Evolutionary conservation across 441 rosid species (phyloP).

Genomic region (Theobroma grandiflorum): DNA sequence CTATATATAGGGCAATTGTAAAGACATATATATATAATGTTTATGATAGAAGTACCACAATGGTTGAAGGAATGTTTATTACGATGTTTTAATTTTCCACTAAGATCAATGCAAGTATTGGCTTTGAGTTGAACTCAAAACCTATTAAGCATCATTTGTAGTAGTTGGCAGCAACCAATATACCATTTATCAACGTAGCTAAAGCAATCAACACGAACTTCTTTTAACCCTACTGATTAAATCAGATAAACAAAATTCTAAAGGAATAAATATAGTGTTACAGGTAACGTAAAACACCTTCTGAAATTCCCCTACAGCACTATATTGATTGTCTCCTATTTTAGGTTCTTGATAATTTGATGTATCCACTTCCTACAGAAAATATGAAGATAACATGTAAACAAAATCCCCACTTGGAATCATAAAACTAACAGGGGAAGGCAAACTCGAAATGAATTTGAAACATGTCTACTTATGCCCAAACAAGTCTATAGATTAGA

Average conservation of each 20-base stretch:
- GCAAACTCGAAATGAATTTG: not conserved
- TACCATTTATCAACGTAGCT: too few relatives aligned
- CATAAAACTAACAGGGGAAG: not conserved
- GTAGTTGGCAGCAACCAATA: too few relatives aligned
- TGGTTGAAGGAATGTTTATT: too few relatives aligned
- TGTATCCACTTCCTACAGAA: slow-evolving; percentile 61
- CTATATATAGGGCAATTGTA: too few relatives aligned
- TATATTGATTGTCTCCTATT: slow-evolving; percentile 44
- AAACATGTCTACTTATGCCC: not conserved
- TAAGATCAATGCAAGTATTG: too few relatives aligned
- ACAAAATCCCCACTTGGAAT: not conserved
- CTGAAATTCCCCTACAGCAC: slow-evolving; percentile 50
- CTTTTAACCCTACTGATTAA: not conserved
- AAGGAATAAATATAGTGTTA: not conserved
- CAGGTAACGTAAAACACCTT: slow-evolving; percentile 47
- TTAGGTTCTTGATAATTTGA: slow-evolving; percentile 55
- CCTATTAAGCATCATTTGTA: too few relatives aligned
- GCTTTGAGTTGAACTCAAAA: too few relatives aligned
- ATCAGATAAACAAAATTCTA: not conserved
- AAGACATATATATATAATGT: too few relatives aligned
- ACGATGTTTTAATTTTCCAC: too few relatives aligned
- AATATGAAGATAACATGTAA: not conserved
- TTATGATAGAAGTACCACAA: too few relatives aligned
- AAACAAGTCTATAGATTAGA: not conserved
- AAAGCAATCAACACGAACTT: too few relatives aligned